A percentile compares a stretch with the other conserved stretches of the same genome.
phyloP scores from a whole-genome alignment of 2,329 filamentous ascomycete genomes.

The Paecilomyces sp. region DNA sequence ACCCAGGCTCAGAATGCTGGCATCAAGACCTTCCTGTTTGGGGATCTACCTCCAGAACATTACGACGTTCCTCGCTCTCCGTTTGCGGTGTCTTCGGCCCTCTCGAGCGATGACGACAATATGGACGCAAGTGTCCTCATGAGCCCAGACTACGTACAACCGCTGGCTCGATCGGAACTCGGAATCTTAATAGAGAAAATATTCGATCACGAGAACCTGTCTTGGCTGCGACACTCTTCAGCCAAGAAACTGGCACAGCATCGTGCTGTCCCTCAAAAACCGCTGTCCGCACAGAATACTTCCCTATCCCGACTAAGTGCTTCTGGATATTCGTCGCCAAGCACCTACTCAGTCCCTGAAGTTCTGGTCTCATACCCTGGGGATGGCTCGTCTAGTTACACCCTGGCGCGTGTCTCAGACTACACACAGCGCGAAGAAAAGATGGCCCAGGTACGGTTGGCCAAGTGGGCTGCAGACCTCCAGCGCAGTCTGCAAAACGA shows the following conservation, averaged over 20 bases:
- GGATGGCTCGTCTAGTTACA: conserved; percentile 41
- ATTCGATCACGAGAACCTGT: conserved; percentile 69
- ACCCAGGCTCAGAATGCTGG: conserved; percentile 35
- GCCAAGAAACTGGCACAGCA: conserved; percentile 75
- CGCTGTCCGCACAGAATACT: conserved; percentile 11
- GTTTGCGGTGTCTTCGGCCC: conserved; percentile 71
- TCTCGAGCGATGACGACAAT: conserved; percentile 64
- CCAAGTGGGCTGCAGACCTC: conserved; percentile 75
- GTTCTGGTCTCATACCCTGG: conserved; percentile 17
- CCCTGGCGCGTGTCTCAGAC: conserved; percentile 55
- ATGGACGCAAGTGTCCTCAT: conserved; percentile 94
- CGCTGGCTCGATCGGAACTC: conserved; percentile 71
- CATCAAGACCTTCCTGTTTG: conserved; percentile 63
- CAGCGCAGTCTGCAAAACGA: conserved; percentile 70
- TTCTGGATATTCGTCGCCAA: conserved; percentile 18
- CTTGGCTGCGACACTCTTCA: conserved; percentile 74
- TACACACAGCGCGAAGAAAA: conserved; percentile 54
- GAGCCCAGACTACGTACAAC: conserved; percentile 83
- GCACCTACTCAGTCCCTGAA: conserved; percentile 18
- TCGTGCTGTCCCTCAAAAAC: conserved; percentile 38
- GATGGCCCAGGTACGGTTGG: conserved; percentile 62
- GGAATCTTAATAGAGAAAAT: conserved; percentile 60
- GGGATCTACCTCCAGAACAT: conserved; percentile 23
- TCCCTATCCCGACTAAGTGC: conserved; percentile 26
- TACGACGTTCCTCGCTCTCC: conserved; percentile 37